Conservation (phyloP, 2,329 filamentous ascomycete species). For the Lachnellula arida region DNA sequence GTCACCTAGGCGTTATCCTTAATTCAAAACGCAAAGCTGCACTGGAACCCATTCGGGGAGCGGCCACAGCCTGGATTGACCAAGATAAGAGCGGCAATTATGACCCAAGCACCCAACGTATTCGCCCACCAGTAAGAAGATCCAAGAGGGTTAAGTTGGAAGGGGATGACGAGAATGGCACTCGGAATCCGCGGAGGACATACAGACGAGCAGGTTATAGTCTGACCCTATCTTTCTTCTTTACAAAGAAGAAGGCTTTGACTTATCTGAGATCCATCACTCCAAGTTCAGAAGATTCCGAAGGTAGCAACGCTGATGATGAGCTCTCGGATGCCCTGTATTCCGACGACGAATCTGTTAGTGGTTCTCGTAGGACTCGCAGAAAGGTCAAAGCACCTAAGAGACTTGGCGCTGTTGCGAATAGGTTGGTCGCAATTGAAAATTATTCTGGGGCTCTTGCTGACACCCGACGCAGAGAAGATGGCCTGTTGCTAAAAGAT, state of each 20-base stretch:
- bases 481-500: conserved; percentile 19
- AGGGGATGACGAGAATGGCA: conserved; percentile 2
- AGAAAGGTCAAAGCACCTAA: conserved; percentile 1
- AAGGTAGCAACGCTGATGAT: neutral
- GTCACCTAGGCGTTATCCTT: conserved; percentile 10
- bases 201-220: conserved; percentile 8
- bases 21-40: conserved; percentile 14
- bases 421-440: neutral
- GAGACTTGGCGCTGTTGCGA: neutral
- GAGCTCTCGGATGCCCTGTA: neutral
- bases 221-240: conserved; percentile 14
- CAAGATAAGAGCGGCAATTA: conserved; percentile 28
- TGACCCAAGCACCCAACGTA: conserved; percentile 16
- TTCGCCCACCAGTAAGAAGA: neutral
- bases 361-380: neutral
- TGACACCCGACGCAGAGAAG: conserved; percentile 12
- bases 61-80: conserved; percentile 19
- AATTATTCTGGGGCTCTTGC: neutral
- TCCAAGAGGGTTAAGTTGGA: neutral
- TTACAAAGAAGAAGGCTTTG: conserved; percentile 7
- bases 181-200: neutral
- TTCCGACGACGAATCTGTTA: conserved; percentile 4
- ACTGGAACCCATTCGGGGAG: conserved; percentile 8
- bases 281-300: neutral
- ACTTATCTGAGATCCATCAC: conserved; percentile 16